Base-by-base conservation (phyloP, 495 filamentous ascomycete species). In the Penicillium malachiteum region DNA sequence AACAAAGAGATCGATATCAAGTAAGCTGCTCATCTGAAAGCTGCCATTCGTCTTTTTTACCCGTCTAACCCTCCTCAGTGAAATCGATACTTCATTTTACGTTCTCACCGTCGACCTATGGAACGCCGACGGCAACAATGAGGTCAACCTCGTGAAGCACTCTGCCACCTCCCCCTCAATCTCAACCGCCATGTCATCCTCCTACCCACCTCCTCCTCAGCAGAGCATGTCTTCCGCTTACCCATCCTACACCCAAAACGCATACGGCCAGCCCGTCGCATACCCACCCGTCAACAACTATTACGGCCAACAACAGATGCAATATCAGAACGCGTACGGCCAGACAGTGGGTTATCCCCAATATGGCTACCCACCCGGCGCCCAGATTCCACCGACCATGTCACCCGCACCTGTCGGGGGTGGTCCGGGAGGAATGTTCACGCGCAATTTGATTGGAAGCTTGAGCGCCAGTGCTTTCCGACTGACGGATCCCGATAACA, bases 51-150 rank as follows among this genome's bases (percentile, higher is more conserved):
- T 26, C 21, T 26, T 26, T 26, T 26, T 26, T 26, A n/a, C 50
- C 44, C 52, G 21, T 42, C 56, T 70, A 67, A 54, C 64, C 31
- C 11, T 33, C 58, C 34, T 26, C 52, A 87, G 85, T 69, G 85
- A 89, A 53, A 81, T 90, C 51, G 91, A 97, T 58, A 89, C 89
- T 58, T 86, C 89, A 21, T 91, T 91, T 75, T 96, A 92, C 67
- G 90, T 98, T 30, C 82, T 96, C 41, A 93, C 89, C 48, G 94
- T 97, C 47, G 95, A 97, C 63, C 77, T 98, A 0, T 97, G 91
- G 91, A 86, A 87, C 52, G 85, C 84, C 44, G 86, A 95, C 43
- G 93, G 87, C 33, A 75, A 80, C n/a, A 85, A 80, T 56, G 94
- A 97, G 78, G 92, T 96, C 52, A 98, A 97, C 67, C 83, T 97